These are phyloP conservation scores for Jacaranda copaia DNA, from an alignment of 257 asterid genomes.

Conservation along the genomic window DNA sequence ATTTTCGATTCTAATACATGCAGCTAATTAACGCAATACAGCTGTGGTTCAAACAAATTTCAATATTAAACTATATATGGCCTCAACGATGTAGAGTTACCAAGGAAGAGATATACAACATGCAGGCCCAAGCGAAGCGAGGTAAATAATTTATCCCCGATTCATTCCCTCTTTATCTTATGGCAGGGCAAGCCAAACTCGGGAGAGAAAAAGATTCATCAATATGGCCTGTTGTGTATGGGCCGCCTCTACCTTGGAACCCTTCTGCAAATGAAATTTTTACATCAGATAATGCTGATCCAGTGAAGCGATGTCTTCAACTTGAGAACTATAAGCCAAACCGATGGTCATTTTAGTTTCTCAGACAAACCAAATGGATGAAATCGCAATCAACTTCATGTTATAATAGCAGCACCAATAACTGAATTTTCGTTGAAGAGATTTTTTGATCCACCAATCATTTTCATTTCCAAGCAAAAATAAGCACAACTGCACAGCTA, in stretches of 20 bases:
- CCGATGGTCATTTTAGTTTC: neutral
- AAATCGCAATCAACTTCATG: constrained; percentile 3
- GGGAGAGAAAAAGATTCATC: constrained; percentile 23
- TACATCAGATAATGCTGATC: constrained; percentile 24
- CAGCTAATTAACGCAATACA: constrained; percentile 41
- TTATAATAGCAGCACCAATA: neutral
- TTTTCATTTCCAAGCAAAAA: neutral
- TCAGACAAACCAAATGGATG: neutral
- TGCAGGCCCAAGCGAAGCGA: constrained; percentile 27
- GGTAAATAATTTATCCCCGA: constrained; percentile 33
- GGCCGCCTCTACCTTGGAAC: constrained; percentile 72
- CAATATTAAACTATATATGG: constrained; percentile 40
- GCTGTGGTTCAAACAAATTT: constrained; percentile 37
- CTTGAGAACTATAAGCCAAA: neutral
- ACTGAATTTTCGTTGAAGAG: constrained; percentile 7
- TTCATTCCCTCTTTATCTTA: constrained; percentile 32
- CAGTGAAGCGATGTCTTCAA: neutral
- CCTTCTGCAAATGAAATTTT: constrained; percentile 55
- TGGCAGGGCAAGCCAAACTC: constrained; percentile 26
- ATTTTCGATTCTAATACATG: neutral
- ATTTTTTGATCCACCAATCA: neutral
- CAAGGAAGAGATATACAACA: constrained; percentile 22
- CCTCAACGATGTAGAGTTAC: constrained; percentile 29
- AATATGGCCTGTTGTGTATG: constrained; percentile 72
- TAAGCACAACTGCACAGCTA: neutral